Evolutionary conservation across 176 grass and related monocot species (phyloP).

Genomic region (Tillandsia leiboldiana): DNA sequence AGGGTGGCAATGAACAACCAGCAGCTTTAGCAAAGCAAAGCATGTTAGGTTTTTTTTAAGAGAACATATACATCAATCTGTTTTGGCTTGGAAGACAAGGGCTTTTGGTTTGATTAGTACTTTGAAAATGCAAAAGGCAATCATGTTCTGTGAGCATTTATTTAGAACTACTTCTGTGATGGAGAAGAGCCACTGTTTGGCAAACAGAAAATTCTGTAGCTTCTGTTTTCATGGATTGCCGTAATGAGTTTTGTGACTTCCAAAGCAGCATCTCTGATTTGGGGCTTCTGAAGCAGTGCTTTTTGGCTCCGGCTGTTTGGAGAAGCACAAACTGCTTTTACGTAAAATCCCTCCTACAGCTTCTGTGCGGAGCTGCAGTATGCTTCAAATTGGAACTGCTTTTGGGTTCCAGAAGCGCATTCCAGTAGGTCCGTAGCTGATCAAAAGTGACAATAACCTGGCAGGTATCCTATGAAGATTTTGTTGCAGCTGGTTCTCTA

Average conservation of each 20-base stretch:
- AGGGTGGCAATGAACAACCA: no score
- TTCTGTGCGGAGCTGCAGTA: no score
- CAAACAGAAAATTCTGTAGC: no score
- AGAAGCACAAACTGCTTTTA: no score
- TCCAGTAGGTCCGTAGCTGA: neutral
- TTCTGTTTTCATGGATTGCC: neutral
- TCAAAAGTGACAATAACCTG: slow-evolving; percentile 1
- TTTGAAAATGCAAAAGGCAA: neutral
- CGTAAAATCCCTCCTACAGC: no score
- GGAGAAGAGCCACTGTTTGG: no score
- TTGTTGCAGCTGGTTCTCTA: slow-evolving; percentile 69
- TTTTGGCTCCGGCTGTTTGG: no score
- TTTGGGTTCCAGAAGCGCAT: no score
- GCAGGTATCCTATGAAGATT: slow-evolving; percentile 86
- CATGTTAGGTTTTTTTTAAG: neutral
- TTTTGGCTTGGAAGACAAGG: neutral
- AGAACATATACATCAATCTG: neutral
- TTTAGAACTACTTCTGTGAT: neutral
- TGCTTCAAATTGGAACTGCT: no score
- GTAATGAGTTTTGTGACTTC: no score
- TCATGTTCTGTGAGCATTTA: neutral
- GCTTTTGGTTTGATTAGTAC: neutral
- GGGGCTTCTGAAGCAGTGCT: no score
- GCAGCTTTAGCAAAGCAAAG: neutral
- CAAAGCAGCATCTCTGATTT: no score